phyloP scores from a whole-genome alignment of 129 eudicot genomes.

The Kitagawia praeruptora region DNA sequence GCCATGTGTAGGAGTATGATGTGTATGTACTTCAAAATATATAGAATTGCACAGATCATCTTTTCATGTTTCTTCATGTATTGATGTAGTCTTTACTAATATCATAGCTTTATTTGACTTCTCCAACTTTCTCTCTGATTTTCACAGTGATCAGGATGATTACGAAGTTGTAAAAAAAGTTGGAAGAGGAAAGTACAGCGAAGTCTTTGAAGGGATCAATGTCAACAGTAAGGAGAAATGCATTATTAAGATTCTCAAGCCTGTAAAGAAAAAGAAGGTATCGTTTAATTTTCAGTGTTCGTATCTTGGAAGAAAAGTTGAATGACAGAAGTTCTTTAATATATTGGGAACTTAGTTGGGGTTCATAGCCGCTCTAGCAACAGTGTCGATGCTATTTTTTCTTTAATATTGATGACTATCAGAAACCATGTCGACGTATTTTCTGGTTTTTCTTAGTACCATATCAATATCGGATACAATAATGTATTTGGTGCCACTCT shows the following conservation, averaged over 20 bases:
- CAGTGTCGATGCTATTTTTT: background rate
- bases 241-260: constrained; percentile 89
- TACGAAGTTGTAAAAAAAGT: constrained; percentile 97
- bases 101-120: background rate
- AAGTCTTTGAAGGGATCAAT: constrained; percentile 94
- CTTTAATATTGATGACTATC: background rate
- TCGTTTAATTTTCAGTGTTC: background rate
- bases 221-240: constrained; percentile 80
- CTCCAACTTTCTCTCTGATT: background rate
- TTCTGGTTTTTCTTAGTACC: background rate
- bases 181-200: constrained; percentile 99
- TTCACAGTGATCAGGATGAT: constrained; percentile 90
- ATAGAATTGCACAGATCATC: background rate
- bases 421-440: background rate
- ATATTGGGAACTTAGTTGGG: background rate
- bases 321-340: background rate
- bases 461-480: background rate
- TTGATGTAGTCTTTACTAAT: background rate
- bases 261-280: constrained; percentile 97
- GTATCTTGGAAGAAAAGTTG: background rate
- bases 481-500: background rate
- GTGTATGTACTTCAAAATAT: background rate
- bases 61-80: background rate
- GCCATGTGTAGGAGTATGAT: background rate
- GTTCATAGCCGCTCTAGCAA: background rate